A percentile compares a stretch with the other conserved stretches of the same genome.
These are phyloP conservation scores for Scenedesmus sp. DNA, from an alignment of 163 green algal genomes.

Conservation along the genomic window DNA sequence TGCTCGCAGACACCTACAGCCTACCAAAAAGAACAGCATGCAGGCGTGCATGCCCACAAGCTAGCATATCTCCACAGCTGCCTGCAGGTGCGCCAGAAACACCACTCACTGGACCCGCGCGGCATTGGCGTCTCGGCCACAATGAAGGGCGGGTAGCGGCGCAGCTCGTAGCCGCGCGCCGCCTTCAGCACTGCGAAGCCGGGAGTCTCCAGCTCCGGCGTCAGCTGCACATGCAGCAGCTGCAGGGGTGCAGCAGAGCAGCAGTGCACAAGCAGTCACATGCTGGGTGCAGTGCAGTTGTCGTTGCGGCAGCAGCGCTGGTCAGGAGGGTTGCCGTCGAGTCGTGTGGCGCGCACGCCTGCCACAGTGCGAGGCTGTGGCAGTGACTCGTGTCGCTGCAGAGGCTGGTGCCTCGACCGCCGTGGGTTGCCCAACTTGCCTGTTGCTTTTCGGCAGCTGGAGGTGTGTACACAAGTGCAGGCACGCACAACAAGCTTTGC, in stretches of 20 bases:
- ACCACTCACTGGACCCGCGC: constrained; percentile 39
- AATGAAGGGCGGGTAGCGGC: constrained; percentile 76
- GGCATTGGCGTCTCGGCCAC: constrained; percentile 77
- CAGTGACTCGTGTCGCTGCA: neutral
- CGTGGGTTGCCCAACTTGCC: neutral
- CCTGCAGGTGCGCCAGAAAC: neutral
- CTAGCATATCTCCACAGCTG: no score
- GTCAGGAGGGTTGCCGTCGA: no score
- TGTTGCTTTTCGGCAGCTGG: no score
- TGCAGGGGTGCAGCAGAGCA: constrained; percentile 1
- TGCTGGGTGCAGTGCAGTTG: neutral
- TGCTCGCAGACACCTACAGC: no score
- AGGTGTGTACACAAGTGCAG: no score
- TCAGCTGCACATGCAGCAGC: constrained; percentile 64
- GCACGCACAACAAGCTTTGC: no score
- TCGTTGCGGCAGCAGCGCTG: neutral
- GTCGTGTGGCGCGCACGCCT: no score
- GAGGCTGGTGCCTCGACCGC: neutral
- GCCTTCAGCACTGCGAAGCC: constrained; percentile 77
- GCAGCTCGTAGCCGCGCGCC: constrained; percentile 78
- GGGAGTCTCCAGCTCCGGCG: constrained; percentile 80
- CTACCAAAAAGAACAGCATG: no score
- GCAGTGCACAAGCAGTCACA: neutral
- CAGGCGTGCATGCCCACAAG: neutral
- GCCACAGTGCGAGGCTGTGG: neutral